Evolutionary conservation across 495 filamentous ascomycete genomes (phyloP).

Genomic region (Apodospora peruviana): DNA sequence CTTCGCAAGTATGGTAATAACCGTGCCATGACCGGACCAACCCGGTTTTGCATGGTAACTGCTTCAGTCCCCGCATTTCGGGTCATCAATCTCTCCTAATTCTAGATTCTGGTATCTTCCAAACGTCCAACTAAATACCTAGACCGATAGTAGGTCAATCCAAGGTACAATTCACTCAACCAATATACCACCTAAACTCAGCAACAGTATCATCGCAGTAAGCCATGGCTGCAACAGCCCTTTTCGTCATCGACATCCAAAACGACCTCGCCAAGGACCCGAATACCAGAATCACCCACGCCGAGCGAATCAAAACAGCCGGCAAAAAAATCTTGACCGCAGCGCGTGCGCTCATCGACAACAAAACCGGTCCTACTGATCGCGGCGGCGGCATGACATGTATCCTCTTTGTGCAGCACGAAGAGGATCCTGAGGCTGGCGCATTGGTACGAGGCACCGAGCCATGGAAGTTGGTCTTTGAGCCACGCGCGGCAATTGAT

Average conservation of each 20-base stretch:
- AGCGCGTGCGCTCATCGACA: constrained; percentile 1
- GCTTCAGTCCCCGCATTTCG: too few species aligned
- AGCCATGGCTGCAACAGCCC: constrained; percentile 10
- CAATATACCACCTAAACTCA: too few species aligned
- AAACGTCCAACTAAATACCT: too few species aligned
- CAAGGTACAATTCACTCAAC: too few species aligned
- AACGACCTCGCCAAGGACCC: constrained; percentile 19
- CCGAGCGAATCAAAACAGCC: constrained; percentile 12
- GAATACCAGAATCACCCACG: constrained; percentile 17
- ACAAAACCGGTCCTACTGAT: not conserved
- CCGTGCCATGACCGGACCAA: too few species aligned
- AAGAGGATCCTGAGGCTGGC: constrained; percentile 19
- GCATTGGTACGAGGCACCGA: constrained; percentile 15
- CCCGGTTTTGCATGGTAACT: too few species aligned
- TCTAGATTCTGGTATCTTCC: too few species aligned
- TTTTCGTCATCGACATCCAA: constrained; percentile 34
- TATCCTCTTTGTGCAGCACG: constrained; percentile 30
- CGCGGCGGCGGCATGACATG: too few species aligned
- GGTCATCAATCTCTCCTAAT: too few species aligned
- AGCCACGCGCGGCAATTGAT: constrained; percentile 6
- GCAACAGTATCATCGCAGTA: too few species aligned
- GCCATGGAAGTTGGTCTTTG: constrained; percentile 28
- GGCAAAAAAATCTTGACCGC: constrained; percentile 8
- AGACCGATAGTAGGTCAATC: too few species aligned
- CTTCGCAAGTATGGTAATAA: too few species aligned